Percentiles rank a stretch among this genome's conserved stretches.
Conservation (phyloP, 805 yeast species). For the Phaffomyces thermotolerans region DNA sequence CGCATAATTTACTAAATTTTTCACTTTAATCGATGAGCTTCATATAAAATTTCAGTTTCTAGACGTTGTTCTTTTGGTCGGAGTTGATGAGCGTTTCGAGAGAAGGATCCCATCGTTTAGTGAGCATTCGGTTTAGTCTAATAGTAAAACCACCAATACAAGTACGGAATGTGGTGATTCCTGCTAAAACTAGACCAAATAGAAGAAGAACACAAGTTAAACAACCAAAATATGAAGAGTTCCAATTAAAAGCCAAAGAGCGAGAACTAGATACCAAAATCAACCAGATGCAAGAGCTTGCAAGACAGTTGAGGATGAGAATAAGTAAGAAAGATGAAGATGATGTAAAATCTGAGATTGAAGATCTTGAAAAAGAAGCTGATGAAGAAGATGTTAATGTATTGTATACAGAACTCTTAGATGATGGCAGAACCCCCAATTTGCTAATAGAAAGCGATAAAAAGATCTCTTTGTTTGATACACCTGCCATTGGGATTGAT, state of each 20-base stretch:
- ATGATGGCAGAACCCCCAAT: not conserved
- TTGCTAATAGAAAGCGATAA: not conserved
- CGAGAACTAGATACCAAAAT: constrained; percentile 13
- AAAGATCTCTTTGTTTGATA: constrained; percentile 15
- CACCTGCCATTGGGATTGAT: constrained; percentile 19
- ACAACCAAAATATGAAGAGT: not conserved
- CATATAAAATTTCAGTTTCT: not conserved
- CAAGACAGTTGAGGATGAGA: constrained; percentile 10
- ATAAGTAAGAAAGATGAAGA: constrained; percentile 12
- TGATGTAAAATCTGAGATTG: constrained; percentile 10
- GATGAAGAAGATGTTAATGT: constrained; percentile 19
- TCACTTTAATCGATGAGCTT: constrained; percentile 1
- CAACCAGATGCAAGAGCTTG: constrained; percentile 13
- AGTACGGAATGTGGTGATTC: constrained; percentile 3
- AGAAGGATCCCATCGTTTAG: not conserved
- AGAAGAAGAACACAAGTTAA: not conserved
- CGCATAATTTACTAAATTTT: not conserved
- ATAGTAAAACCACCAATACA: not conserved
- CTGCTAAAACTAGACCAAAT: not conserved
- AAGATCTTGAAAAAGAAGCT: constrained; percentile 7
- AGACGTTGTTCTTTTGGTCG: not conserved
- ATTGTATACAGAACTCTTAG: constrained; percentile 12
- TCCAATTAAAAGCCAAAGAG: not conserved
- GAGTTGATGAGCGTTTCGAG: not conserved
- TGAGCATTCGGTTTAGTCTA: not conserved